These are phyloP conservation scores for Cornus suecica DNA, from an alignment of 148 eudicot genomes.

Conservation along the genomic window DNA sequence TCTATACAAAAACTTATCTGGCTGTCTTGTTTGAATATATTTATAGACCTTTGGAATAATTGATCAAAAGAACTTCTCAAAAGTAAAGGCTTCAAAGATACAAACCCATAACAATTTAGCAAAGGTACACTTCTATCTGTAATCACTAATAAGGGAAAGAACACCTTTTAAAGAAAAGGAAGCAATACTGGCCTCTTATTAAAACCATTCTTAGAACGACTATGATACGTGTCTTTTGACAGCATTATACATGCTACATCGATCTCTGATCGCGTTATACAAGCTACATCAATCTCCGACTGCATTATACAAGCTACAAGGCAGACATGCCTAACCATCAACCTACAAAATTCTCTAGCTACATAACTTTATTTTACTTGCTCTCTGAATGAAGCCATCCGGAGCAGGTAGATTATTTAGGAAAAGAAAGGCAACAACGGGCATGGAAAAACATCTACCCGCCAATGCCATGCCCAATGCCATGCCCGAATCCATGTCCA, in stretches of 20 bases:
- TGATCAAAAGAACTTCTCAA: no score
- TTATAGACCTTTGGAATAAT: no score
- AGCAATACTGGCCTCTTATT: no score
- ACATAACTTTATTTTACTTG: neutral
- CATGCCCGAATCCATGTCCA: no score
- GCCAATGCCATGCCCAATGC: no score
- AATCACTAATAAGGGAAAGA: no score
- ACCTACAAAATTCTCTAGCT: neutral
- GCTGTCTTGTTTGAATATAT: no score
- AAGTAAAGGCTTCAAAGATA: no score
- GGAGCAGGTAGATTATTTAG: neutral
- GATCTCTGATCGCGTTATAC: neutral
- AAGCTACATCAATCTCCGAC: neutral
- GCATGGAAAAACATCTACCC: constrained; percentile 2
- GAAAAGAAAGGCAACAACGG: neutral
- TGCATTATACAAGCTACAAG: neutral
- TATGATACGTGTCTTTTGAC: neutral
- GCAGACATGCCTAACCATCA: neutral
- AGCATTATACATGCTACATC: neutral
- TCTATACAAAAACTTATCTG: no score
- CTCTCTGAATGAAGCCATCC: neutral
- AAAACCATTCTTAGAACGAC: neutral
- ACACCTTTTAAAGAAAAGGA: no score
- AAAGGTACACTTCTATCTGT: no score
- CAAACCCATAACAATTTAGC: no score